A percentile compares a stretch with the other conserved stretches of the same genome.
These are phyloP conservation scores for Ascochyta lentis DNA, from an alignment of 2,329 filamentous ascomycete genomes.

Conservation along the genomic window DNA sequence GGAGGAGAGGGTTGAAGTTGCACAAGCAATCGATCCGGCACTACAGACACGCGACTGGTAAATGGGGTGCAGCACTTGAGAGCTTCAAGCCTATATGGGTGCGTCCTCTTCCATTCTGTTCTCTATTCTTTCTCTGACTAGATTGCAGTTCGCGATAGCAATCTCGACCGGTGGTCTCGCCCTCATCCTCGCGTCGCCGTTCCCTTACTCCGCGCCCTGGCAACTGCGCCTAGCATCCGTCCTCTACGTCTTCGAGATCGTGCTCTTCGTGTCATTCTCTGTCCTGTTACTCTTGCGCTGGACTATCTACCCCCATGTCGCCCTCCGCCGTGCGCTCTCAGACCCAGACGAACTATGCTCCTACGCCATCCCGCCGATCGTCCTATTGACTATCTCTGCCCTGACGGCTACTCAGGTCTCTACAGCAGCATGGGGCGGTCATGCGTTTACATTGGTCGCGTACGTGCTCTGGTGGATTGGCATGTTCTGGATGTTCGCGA, in stretches of 20 bases:
- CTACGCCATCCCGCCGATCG: conserved; percentile 12
- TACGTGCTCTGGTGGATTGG: conserved; percentile 15
- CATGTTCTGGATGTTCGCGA: conserved; percentile 12
- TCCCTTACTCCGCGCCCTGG: conserved; percentile 11
- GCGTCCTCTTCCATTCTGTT: not conserved
- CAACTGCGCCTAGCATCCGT: conserved; percentile 10
- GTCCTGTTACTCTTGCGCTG: conserved; percentile 1
- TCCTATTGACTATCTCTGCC: conserved; percentile 10
- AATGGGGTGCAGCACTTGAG: conserved; percentile 13
- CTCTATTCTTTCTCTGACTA: not conserved
- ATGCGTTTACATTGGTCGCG: conserved; percentile 10
- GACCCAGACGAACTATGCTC: conserved; percentile 13
- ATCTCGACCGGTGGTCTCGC: conserved; percentile 12
- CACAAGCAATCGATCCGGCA: conserved; percentile 7
- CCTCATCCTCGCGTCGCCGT: conserved; percentile 10
- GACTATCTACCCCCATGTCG: conserved; percentile 12
- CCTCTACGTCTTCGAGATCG: conserved; percentile 8
- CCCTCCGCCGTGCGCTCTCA: conserved; percentile 4
- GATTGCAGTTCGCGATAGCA: conserved; percentile 4
- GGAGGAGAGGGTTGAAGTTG: not conserved
- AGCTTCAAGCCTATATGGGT: conserved; percentile 15
- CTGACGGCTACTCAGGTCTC: conserved; percentile 11
- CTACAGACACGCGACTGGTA: conserved; percentile 10
- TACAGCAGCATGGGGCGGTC: conserved; percentile 3
- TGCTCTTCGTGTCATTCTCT: not conserved